Evolutionary conservation across 75 land plant genomes (phyloP), one percentile per base, ranked within the genome.

Genomic region (Isoetes taiwanensis): DNA sequence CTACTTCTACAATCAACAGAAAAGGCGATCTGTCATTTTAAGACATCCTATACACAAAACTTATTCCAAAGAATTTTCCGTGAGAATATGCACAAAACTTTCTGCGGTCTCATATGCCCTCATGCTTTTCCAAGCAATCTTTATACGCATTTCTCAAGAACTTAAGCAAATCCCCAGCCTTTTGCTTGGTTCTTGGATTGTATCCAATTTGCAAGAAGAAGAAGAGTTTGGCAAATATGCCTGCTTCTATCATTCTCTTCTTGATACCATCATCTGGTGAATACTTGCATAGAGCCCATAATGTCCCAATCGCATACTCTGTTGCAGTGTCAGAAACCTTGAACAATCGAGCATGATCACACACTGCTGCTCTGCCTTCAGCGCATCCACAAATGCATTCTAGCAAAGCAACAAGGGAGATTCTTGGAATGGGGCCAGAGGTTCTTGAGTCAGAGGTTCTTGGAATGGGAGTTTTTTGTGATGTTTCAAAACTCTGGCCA

Each of bases 161-260:
- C 50, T 46, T 46, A n/a, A 46, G 50, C 50, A 46, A n/a, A 19
- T 46, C 50, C 50, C 50, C 50, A 4, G 50, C 50, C 50, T 46
- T 46, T 6, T 46, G 50, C 16, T 46, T 46, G n/a, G 50, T 46
- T n/a, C 50, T 46, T 16, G 50, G 50, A 19, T 46, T 46, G 25
- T 23, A 46, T 23, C 50, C 38, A 3, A 46, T 46, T 23, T 46
- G 50, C 4, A 46, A 23, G 19, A 46, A 46, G 50, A 46, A 46
- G 50, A 46, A 46, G n/a, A 46, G 50, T 23, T 46, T 46, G 50
- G 50, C 25, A 23, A 46, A 46, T 8, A 46, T 6, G 4, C 50
- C 50, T 8, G 25, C 50, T 23, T 46, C n/a, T 4, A 46, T 23
- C 50, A 46, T 46, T 8, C 16, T 8, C 16, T 23, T 46, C 50